Percentiles rank a stretch among this genome's conserved stretches.
These are phyloP conservation scores for Grigorovia transvaalensis DNA, from an alignment of 805 yeast genomes.

Conservation along the genomic window DNA sequence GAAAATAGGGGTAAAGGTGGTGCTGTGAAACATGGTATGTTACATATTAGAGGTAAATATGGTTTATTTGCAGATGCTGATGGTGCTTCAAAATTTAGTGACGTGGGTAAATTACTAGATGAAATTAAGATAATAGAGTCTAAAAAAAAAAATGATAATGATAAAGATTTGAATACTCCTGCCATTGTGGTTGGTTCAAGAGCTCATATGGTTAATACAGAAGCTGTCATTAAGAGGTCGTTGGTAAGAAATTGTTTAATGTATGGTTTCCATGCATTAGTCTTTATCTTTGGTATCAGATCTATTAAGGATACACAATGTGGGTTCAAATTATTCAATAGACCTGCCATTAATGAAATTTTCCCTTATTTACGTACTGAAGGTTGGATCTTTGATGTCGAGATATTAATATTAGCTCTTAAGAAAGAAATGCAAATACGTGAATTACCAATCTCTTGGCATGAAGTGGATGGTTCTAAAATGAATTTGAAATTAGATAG, in stretches of 20 bases:
- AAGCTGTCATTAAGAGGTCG: slow-evolving; percentile 92
- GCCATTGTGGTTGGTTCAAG: slow-evolving; percentile 83
- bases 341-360: slow-evolving; percentile 49
- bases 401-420: slow-evolving; percentile 70
- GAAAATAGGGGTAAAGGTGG: slow-evolving; percentile 92
- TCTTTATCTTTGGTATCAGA: slow-evolving; percentile 81
- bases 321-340: slow-evolving; percentile 88
- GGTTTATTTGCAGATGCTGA: slow-evolving; percentile 94
- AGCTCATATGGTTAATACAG: slow-evolving; percentile 93
- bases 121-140: slow-evolving; percentile 30
- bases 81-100: slow-evolving; percentile 82
- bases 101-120: slow-evolving; percentile 42
- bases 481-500: slow-evolving; percentile 87
- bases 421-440: slow-evolving; percentile 53
- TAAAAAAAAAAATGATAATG: slow-evolving; percentile 29
- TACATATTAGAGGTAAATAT: slow-evolving; percentile 59
- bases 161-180: slow-evolving; percentile 27
- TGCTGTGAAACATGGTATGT: slow-evolving; percentile 89
- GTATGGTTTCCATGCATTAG: slow-evolving; percentile 83
- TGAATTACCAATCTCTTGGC: slow-evolving; percentile 91
- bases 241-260: slow-evolving; percentile 80
- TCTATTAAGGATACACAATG: slow-evolving; percentile 90
- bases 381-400: slow-evolving; percentile 98
- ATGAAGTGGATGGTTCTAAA: slow-evolving; percentile 92
- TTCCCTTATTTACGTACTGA: slow-evolving; percentile 93